Conservation (phyloP, 1,284 basidiomycete genomes). For the Melampsora larici-populina region DNA sequence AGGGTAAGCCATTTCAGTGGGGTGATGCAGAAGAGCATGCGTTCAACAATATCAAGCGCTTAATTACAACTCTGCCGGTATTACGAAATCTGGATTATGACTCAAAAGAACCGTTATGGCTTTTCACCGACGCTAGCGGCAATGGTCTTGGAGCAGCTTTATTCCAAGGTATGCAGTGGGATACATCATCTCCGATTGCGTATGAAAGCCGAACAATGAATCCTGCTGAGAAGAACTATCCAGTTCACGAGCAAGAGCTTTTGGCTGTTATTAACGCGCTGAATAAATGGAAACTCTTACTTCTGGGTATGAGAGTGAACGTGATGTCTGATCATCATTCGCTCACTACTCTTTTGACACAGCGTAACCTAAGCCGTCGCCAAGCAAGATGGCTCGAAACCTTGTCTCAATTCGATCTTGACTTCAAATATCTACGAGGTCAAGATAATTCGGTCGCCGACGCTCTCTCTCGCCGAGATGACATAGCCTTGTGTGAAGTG, state of each 20-base stretch:
- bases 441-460: constrained; percentile 1
- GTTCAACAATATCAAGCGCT: too few species aligned
- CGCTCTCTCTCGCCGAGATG: not conserved
- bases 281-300: not conserved
- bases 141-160: too few species aligned
- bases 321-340: too few species aligned
- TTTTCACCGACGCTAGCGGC: too few species aligned
- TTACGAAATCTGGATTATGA: too few species aligned
- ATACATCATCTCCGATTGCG: not conserved
- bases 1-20: not conserved
- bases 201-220: not conserved
- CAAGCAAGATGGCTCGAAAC: constrained; percentile 3
- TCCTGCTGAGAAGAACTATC: not conserved
- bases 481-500: too few species aligned
- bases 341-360: too few species aligned
- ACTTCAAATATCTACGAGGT: not conserved
- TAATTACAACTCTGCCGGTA: too few species aligned
- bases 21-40: not conserved
- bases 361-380: not conserved
- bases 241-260: constrained; percentile 4
- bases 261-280: not conserved
- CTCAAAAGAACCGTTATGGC: too few species aligned
- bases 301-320: not conserved
- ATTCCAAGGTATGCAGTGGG: not conserved
- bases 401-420: not conserved